phyloP scores from a whole-genome alignment of 306 rosid species.

The Quercus bicolor region DNA sequence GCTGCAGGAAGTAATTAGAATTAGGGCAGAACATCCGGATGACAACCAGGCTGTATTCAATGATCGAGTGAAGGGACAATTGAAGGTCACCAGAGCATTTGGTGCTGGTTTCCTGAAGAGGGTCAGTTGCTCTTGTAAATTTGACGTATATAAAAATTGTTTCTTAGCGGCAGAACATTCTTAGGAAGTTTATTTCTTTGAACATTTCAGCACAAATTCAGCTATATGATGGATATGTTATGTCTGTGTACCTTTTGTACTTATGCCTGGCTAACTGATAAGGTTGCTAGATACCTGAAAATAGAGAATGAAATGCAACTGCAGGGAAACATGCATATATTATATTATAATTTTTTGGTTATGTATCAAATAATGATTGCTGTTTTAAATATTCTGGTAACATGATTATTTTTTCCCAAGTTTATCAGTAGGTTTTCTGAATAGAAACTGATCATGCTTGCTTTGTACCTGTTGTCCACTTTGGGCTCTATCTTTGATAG shows the following conservation, averaged over 20 bases:
- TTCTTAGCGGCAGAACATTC: neutral
- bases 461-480: neutral
- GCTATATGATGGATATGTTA: neutral
- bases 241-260: neutral
- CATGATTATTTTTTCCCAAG: neutral
- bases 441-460: neutral
- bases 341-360: neutral
- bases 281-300: neutral
- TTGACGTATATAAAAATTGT: constrained; percentile 26
- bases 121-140: constrained; percentile 51
- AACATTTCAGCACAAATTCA: neutral
- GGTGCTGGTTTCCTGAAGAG: constrained; percentile 71
- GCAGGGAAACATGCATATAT: neutral
- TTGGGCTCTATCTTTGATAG: neutral
- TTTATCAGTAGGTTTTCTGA: neutral
- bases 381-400: neutral
- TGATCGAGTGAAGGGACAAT: constrained; percentile 66
- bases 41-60: constrained; percentile 51
- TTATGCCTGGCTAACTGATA: neutral
- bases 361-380: neutral
- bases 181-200: neutral
- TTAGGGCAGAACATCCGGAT: constrained; percentile 57
- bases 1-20: constrained; percentile 54
- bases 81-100: constrained; percentile 68
- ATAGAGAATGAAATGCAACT: neutral